Base-by-base conservation (phyloP, 1,284 basidiomycete species). In the Pascua sp. region DNA sequence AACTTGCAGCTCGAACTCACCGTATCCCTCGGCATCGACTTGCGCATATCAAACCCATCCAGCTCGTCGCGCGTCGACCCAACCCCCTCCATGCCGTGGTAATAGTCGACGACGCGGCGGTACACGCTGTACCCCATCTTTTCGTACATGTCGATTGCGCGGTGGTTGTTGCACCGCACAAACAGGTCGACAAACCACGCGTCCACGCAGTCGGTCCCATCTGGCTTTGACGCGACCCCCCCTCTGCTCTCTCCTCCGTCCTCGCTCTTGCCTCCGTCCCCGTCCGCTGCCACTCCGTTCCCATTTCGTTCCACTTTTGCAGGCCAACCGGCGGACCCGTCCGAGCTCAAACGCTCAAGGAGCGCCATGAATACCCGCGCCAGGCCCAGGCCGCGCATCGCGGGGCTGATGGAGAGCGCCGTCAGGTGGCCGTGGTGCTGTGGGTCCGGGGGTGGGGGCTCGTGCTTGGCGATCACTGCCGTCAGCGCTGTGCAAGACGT, bases 141-240 rank as follows among this genome's bases (percentile, higher is more conserved):
- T 60, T 77, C 76, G 53, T 78, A 78, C 75, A 78, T 76, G 45
- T 73, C 68, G 16, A 72, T 71, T 48, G 77, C 77, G 43, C 75
- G 62, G 15, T 55, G 53, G 58, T 78, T 78, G 59, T 75, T 77
- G 60, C 75, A 77, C 47, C 77, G 56, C 43, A 78, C 77, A 47
- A 78, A 78, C 16, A 78, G 63, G 55, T 78, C 77, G 46, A 77
- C 69, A 56, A 78, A 78, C 66, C 65, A 78, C 17, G 75, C 71
- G 59, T 77, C 67, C 17, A 73, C 71, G 12, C 66, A 67, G 52
- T 77, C 73, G 42, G 55, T 45, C 12, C 15, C 16, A 39, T 57
- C 56, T 3, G 47, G 37, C 38, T 45, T 32, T 18, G 18, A 32
- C 17, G n/a, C 24, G 36, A 9, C 44, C 17, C 11, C 42, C 53